Evolutionary conservation across 345 rosid species (phyloP).

Genomic region (Eucalyptus cloeziana): DNA sequence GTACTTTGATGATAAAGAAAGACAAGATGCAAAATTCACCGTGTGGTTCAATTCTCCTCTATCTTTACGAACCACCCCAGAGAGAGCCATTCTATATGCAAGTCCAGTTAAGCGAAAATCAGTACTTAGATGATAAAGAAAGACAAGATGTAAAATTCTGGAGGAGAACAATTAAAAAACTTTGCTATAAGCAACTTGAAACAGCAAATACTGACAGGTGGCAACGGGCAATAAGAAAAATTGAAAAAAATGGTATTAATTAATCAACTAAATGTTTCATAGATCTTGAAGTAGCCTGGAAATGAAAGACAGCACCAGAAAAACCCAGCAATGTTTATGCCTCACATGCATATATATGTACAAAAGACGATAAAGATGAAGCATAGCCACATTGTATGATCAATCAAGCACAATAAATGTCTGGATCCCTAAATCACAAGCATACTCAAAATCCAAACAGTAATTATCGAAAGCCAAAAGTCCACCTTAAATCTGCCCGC

Average conservation of each 20-base stretch:
- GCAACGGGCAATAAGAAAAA: background rate
- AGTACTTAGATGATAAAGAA: background rate
- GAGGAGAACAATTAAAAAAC: background rate
- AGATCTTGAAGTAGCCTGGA: background rate
- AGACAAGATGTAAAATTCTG: background rate
- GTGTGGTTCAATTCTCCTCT: background rate
- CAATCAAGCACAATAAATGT: background rate
- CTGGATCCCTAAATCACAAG: background rate
- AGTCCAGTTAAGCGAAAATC: background rate
- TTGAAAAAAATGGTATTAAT: background rate
- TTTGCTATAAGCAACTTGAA: background rate
- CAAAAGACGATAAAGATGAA: background rate
- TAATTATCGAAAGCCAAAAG: background rate
- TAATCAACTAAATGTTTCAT: background rate
- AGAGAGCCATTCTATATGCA: constrained; percentile 43
- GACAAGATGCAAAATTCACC: background rate
- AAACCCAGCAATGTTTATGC: background rate
- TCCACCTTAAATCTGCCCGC: background rate
- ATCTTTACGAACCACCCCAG: constrained; percentile 39
- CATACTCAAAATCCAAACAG: background rate
- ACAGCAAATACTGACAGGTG: background rate
- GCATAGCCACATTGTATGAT: background rate
- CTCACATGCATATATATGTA: background rate
- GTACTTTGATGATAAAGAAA: background rate
- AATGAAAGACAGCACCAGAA: background rate